Base-by-base conservation (phyloP, 805 yeast genomes). In the Pichia manshurica region DNA sequence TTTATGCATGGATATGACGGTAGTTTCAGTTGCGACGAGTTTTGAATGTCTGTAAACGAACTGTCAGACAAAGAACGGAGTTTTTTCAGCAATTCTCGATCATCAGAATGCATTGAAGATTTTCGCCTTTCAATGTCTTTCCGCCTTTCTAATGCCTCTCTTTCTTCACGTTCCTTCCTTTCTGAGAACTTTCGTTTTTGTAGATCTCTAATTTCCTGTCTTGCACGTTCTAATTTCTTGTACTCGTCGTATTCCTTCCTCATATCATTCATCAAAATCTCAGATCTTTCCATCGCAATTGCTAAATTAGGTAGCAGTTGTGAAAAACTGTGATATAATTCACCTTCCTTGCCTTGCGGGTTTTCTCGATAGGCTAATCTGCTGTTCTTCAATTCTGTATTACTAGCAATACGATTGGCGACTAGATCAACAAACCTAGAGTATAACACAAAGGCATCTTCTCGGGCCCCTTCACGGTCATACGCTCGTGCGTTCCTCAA, bases 401-500 rank as follows among this genome's bases (percentile, higher is more conserved):
- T 81, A 5, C 50, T 60, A 16, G 71, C 69, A 38, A 80, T 56
- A 42, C 65, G 66, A 61, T 76, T 73, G 45, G 74, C 69, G 29
- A 78, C 67, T 42, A 80, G 65, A 50, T 83, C 86, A 20, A 82
- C 73, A 54, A 78, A 81, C 47, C 89, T 63, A 39, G 75, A 64
- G 56, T 80, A 81, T 46, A 79, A 63, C 28, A 79, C 62, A 56
- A 75, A 83, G 0, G 87, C 78, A 49, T 74, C 76, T 37, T 70
- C 73, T 37, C 65, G 57, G 25, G 73, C 67, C 15, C 69, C 66
- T 38, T 71, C 76, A 19, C 62, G 59, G 17, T 67, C 68, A 59
- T 72, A 78, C 19, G 73, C 61, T 28, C 67, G 65, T 0, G 81
- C 79, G 65, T 59, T 82, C 60, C 66, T 70, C 52, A 65, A 64